Conservation (phyloP, 1,284 basidiomycete genomes). For the Cryptococcus sp. region DNA sequence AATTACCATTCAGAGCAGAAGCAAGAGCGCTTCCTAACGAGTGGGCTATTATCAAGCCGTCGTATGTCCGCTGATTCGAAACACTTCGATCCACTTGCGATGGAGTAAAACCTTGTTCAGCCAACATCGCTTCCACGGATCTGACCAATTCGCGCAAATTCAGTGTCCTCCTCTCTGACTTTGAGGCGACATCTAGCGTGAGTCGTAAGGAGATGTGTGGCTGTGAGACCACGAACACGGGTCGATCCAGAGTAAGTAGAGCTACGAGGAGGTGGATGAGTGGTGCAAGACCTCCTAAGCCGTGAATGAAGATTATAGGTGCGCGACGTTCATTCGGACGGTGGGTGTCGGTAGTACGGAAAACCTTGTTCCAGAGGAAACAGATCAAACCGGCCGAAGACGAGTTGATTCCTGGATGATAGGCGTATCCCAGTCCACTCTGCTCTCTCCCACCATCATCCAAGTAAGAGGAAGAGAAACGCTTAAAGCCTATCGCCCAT, state of each 20-base stretch:
- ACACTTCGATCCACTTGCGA: not conserved
- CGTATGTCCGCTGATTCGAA: not conserved
- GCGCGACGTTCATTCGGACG: not conserved
- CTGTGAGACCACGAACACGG: conserved; percentile 7
- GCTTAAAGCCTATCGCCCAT: conserved; percentile 5
- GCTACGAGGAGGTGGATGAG: conserved; percentile 9
- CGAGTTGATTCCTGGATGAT: conserved; percentile 2
- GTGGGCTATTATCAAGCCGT: conserved; percentile 11
- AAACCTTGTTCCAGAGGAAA: not conserved
- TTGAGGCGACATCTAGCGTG: not conserved
- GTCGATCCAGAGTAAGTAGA: conserved; percentile 4
- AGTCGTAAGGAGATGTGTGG: conserved; percentile 12
- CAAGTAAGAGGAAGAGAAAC: not conserved
- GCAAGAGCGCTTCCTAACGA: conserved; percentile 10
- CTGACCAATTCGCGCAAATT: conserved; percentile 1
- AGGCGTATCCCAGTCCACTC: conserved; percentile 1
- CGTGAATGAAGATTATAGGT: conserved; percentile 13
- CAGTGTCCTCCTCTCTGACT: not conserved
- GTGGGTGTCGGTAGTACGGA: not conserved
- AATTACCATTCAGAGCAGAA: conserved; percentile 4
- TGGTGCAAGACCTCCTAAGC: conserved; percentile 11
- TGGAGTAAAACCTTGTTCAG: not conserved
- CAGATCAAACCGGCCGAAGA: conserved; percentile 4
- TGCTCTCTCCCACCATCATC: not conserved
- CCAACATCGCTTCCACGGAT: conserved; percentile 1